Conservation (phyloP, 2,329 filamentous ascomycete species). For the Trichoderma citrinoviride region DNA sequence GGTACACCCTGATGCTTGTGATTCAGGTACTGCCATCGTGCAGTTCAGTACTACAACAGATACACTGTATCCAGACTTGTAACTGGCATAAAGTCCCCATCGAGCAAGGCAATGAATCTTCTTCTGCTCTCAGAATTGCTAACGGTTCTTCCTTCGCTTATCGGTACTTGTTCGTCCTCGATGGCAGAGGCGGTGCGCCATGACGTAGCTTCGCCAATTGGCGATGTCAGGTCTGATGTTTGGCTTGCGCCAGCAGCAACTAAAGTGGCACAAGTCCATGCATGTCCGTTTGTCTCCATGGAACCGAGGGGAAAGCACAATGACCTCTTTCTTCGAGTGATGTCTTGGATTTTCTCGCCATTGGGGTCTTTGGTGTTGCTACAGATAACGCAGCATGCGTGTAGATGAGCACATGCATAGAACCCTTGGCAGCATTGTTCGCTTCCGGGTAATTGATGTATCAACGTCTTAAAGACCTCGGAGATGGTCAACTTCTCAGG, state of each 20-base stretch:
- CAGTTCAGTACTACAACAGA: too few species aligned
- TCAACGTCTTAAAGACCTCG: neutral
- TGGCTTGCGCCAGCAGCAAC: neutral
- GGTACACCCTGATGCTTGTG: too few species aligned
- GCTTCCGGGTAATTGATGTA: neutral
- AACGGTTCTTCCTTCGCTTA: neutral
- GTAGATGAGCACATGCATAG: neutral
- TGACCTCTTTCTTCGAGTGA: too few species aligned
- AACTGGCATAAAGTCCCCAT: neutral
- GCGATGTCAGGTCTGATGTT: neutral
- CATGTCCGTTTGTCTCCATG: neutral
- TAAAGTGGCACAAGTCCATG: neutral
- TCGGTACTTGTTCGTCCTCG: neutral
- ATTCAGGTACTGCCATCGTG: too few species aligned
- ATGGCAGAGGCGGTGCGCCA: neutral
- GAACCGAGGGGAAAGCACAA: too few species aligned
- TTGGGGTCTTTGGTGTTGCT: neutral
- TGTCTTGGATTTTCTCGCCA: too few species aligned
- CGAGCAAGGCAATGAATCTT: too few species aligned
- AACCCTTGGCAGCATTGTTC: neutral
- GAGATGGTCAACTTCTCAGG: neutral
- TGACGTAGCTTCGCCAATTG: slow-evolving; percentile 18
- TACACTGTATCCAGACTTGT: too few species aligned
- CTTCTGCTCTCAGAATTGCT: neutral
- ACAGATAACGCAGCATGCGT: neutral